phyloP scores from a whole-genome alignment of 2,329 filamentous ascomycete species.

The Pyricularia sp. region DNA sequence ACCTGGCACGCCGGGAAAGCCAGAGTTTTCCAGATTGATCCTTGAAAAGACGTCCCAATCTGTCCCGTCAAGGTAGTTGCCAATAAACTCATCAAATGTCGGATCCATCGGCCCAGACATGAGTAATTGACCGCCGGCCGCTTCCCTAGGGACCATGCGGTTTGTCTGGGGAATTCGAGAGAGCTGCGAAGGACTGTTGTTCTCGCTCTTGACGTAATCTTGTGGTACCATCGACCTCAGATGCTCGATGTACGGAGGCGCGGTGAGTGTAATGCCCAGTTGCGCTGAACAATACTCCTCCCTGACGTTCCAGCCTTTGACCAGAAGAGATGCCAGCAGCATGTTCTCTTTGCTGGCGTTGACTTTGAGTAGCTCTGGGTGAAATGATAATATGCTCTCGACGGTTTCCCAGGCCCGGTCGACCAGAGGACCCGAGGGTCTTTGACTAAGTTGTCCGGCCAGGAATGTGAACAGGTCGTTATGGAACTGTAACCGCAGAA shows the following conservation, averaged over 20 bases:
- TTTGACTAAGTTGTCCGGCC: slow-evolving; percentile 41
- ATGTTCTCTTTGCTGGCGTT: slow-evolving; percentile 31
- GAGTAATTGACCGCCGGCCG: slow-evolving; percentile 2
- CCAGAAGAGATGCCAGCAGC: slow-evolving; percentile 34
- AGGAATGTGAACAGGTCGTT: slow-evolving; percentile 46
- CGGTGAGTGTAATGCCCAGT: slow-evolving; percentile 21
- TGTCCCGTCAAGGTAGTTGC: slow-evolving; percentile 32
- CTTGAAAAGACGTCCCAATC: slow-evolving; percentile 37
- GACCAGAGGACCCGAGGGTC: slow-evolving; percentile 37
- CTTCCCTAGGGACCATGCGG: neutral
- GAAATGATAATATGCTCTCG: slow-evolving; percentile 35
- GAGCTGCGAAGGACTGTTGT: neutral
- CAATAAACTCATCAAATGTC: slow-evolving; percentile 32
- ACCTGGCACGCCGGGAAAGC: neutral
- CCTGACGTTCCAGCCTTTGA: slow-evolving; percentile 44
- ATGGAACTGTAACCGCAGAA: slow-evolving; percentile 43
- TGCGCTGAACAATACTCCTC: slow-evolving; percentile 29
- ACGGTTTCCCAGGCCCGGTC: slow-evolving; percentile 44
- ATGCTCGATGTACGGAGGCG: slow-evolving; percentile 34
- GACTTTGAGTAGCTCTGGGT: slow-evolving; percentile 41
- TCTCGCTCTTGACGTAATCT: slow-evolving; percentile 23
- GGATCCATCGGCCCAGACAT: slow-evolving; percentile 10
- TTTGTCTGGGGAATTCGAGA: neutral
- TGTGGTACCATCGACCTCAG: slow-evolving; percentile 32
- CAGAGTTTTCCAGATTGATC: slow-evolving; percentile 1